Percentiles rank a stretch among this genome's conserved stretches.
Conservation (phyloP, 1,284 basidiomycete species). For the Trichosporon sp. region DNA sequence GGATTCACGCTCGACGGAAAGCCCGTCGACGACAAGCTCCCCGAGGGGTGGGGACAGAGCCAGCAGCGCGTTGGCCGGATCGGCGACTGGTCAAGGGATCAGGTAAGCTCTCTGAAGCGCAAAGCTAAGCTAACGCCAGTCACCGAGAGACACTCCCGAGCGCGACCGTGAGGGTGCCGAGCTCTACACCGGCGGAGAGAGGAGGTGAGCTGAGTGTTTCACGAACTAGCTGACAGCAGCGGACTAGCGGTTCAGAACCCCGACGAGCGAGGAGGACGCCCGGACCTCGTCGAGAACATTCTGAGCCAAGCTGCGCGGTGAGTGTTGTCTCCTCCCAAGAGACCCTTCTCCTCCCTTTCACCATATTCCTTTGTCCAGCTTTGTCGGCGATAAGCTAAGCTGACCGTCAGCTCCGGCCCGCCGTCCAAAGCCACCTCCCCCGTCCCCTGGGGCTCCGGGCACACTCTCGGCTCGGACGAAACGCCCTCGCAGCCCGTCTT, state of each 20-base stretch:
- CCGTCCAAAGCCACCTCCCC: slow-evolving; percentile 45
- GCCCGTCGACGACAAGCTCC: slow-evolving; percentile 24
- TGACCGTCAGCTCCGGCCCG: slow-evolving; percentile 25
- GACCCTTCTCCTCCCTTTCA: no score
- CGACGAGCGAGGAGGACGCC: slow-evolving; percentile 48
- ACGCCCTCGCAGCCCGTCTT: slow-evolving; percentile 61
- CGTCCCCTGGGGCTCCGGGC: slow-evolving; percentile 63
- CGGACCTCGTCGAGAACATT: slow-evolving; percentile 68
- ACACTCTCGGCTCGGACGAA: slow-evolving; percentile 82
- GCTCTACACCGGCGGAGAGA: slow-evolving; percentile 62
- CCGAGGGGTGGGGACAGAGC: slow-evolving; percentile 38
- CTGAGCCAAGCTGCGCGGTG: slow-evolving; percentile 75
- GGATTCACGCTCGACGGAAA: slow-evolving; percentile 30
- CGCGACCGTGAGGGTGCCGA: slow-evolving; percentile 45
- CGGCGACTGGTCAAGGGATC: slow-evolving; percentile 3
- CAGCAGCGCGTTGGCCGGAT: slow-evolving; percentile 17
- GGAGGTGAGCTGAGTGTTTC: slow-evolving; percentile 42
- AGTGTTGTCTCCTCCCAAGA: slow-evolving; percentile 43
- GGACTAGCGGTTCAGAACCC: slow-evolving; percentile 89
- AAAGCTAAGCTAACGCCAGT: neutral
- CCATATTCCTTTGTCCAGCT: neutral
- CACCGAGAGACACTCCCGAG: slow-evolving; percentile 27
- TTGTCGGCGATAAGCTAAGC: neutral
- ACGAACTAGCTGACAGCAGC: slow-evolving; percentile 50
- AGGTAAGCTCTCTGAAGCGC: neutral